Evolutionary conservation across 257 asterid species (phyloP).

Genomic region (Galeopsis tetrahit): DNA sequence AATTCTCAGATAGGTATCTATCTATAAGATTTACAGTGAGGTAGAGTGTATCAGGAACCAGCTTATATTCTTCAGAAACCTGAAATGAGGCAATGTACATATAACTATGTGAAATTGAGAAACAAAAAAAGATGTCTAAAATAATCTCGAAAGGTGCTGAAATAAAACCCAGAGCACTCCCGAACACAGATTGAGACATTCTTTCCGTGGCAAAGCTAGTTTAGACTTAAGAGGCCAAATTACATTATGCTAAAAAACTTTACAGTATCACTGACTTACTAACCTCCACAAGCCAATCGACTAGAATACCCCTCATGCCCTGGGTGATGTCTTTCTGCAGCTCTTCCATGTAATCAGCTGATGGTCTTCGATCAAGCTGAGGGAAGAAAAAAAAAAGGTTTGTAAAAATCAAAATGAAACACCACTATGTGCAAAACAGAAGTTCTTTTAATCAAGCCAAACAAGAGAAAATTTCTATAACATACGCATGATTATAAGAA

Average conservation of each 20-base stretch:
- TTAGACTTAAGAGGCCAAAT: not conserved
- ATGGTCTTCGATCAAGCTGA: conserved; percentile 80
- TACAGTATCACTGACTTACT: conserved; percentile 37
- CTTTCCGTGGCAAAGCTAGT: conserved; percentile 5
- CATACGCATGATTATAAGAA: conserved; percentile 11
- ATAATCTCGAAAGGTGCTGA: too few relatives aligned
- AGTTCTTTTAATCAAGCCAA: conserved; percentile 7
- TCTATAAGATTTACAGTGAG: conserved; percentile 96
- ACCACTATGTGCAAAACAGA: not conserved
- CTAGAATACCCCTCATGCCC: conserved; percentile 83
- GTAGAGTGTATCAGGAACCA: conserved; percentile 96
- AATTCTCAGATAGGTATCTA: conserved; percentile 72
- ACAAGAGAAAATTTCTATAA: conserved; percentile 3
- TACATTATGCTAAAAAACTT: conserved; percentile 8
- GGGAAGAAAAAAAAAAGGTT: conserved; percentile 30
- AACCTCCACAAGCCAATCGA: conserved; percentile 99
- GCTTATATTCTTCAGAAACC: conserved; percentile 94
- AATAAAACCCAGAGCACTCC: not conserved
- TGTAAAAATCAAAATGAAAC: conserved; percentile 23
- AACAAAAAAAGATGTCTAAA: not conserved
- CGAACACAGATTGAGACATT: conserved; percentile 9
- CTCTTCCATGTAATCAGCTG: conserved; percentile 77
- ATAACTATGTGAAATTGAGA: conserved; percentile 13
- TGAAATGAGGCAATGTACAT: conserved; percentile 43
- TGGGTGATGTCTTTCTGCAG: conserved; percentile 76